These are phyloP conservation scores for Schizonepeta tenuifolia DNA, from an alignment of 257 asterid genomes.

Conservation along the genomic window DNA sequence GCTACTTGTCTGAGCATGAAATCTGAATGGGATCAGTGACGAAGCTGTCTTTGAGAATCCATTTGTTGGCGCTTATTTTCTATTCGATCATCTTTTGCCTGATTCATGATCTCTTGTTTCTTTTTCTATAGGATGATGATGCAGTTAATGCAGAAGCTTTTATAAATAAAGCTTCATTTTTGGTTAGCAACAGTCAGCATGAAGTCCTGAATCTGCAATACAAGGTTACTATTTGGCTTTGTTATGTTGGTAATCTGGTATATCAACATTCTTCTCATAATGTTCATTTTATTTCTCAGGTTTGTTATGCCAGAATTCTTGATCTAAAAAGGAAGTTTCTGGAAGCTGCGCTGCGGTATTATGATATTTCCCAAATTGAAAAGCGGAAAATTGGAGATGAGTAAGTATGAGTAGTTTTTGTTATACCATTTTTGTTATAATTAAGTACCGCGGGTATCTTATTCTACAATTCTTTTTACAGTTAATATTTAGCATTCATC, in stretches of 20 bases:
- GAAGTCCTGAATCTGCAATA: slow-evolving; percentile 92
- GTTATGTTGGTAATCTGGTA: slow-evolving; percentile 17
- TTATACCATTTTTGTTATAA: too few relatives aligned
- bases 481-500: too few relatives aligned
- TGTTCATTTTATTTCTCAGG: slow-evolving; percentile 49
- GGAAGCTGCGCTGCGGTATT: slow-evolving; percentile 99
- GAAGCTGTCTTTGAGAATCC: slow-evolving; percentile 22
- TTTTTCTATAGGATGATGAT: slow-evolving; percentile 83
- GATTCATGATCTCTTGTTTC: slow-evolving; percentile 25
- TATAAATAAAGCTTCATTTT: slow-evolving; percentile 94
- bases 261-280: slow-evolving; percentile 1
- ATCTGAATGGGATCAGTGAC: slow-evolving; percentile 8
- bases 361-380: slow-evolving; percentile 97
- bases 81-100: slow-evolving; percentile 11
- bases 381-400: slow-evolving; percentile 95
- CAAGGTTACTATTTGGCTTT: slow-evolving; percentile 57
- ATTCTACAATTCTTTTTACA: too few relatives aligned
- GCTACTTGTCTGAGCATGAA: not conserved
- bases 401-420: slow-evolving; percentile 51
- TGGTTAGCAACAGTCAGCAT: slow-evolving; percentile 88
- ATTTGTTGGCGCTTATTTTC: slow-evolving; percentile 1
- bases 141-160: slow-evolving; percentile 98
- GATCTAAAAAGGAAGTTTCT: slow-evolving; percentile 96
- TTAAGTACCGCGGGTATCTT: too few relatives aligned
- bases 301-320: slow-evolving; percentile 93